Base-by-base conservation (phyloP, 441 rosid genomes). In the Pelargonium myrrhifolium region DNA sequence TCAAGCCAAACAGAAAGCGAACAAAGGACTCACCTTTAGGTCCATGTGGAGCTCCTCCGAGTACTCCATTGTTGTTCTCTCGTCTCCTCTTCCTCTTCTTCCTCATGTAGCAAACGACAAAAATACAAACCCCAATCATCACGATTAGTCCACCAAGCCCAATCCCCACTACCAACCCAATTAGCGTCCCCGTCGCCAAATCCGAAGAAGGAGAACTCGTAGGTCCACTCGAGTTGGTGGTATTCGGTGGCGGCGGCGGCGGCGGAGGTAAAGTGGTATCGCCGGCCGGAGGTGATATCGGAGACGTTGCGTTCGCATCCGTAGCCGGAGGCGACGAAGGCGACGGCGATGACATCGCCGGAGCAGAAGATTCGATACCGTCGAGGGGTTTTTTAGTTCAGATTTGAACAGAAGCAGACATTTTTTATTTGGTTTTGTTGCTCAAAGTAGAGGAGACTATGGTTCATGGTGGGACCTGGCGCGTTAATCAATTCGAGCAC, bases 111-210 rank as follows among this genome's bases (percentile, higher is more conserved):
- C 74, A 84, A 71, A 82, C 5, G 74, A 81, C 85, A 43, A 89
- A 24, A 72, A 89, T 15, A 74, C 79, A 80, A 66, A 81, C 21
- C 24, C 83, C 75, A 35, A 81, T 51, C 72, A 93, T 72, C 58
- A 86, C 5, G 15, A 65, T 87, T 68, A 87, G 81, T 65, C 95
- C 98, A 15, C 89, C 98, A 37, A 90, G 66, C 10, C 87, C 97
- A 47, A 88, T 74, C 24, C 92, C 98, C 47, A 86, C 95, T 3
- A 93, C 89, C 8, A 84, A 67, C 58, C 87, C 89, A 3, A 89
- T 65, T 0, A 80, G 61, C 2, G 90, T 51, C 14, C 73, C 35
- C 18, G 83, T 40, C 24, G 84, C 75, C 35, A 76, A 69, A 3
- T 78, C 66, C 5, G 78, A 71, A 31, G 26, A 63, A 9, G 10